Percentiles rank a stretch among this genome's conserved stretches.
Evolutionary conservation across 164 flowering plant species (phyloP).

Genomic region (Annona squamosa): DNA sequence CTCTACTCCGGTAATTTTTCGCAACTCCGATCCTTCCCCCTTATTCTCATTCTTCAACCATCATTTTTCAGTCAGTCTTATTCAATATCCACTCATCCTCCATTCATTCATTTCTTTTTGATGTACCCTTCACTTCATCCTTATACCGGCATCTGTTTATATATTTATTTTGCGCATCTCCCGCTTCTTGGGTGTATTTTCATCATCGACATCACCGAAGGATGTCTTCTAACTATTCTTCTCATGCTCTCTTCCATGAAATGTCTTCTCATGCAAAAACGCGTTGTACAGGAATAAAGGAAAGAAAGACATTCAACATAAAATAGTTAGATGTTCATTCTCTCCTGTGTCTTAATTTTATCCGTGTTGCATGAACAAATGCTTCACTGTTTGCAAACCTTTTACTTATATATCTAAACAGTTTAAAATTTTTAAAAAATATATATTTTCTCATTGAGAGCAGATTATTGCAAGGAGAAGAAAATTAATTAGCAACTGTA

Average conservation of each 20-base stretch:
- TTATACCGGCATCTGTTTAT: background rate
- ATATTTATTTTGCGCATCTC: background rate
- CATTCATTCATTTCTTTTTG: background rate
- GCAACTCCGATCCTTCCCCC: background rate
- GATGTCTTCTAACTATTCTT: background rate
- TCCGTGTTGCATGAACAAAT: too few species aligned
- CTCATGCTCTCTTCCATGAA: background rate
- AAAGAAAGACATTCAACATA: too few species aligned
- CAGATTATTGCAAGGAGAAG: background rate
- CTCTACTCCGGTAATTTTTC: background rate
- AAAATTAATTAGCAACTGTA: background rate
- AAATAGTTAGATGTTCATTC: too few species aligned
- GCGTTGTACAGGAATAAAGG: background rate
- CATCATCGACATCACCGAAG: background rate
- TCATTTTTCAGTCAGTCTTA: background rate
- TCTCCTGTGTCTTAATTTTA: too few species aligned
- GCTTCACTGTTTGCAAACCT: background rate
- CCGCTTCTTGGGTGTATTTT: background rate
- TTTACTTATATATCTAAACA: background rate
- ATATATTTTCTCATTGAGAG: background rate
- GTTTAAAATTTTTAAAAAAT: too few species aligned
- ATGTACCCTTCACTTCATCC: background rate
- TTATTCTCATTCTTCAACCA: background rate
- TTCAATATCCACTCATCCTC: background rate
- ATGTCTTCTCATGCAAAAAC: background rate